Percentiles rank a stretch among this genome's conserved stretches.
phyloP scores from a whole-genome alignment of 257 asterid genomes.

The Nemophila menziesii region DNA sequence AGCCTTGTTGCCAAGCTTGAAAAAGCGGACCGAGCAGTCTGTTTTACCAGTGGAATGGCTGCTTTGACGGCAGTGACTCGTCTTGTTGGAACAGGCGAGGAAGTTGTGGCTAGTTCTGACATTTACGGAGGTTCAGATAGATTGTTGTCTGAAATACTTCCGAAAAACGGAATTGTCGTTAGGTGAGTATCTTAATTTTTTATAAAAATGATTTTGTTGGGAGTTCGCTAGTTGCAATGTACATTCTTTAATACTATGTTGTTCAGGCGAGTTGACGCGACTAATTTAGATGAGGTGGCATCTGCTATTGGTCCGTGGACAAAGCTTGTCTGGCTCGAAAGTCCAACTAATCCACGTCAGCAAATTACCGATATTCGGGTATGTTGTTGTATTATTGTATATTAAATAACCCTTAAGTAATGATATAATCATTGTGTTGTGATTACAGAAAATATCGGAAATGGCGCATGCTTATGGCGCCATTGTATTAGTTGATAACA shows the following conservation, averaged over 20 bases:
- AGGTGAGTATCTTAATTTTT: constrained; percentile 45
- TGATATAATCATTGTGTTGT: neutral
- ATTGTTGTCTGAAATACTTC: constrained; percentile 62
- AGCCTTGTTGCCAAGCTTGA: constrained; percentile 91
- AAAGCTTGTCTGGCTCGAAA: constrained; percentile 95
- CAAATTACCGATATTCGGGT: constrained; percentile 84
- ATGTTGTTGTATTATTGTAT: constrained; percentile 8
- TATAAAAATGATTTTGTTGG: neutral
- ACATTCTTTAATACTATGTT: constrained; percentile 7
- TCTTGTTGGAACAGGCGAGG: constrained; percentile 72
- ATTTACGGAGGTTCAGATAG: constrained; percentile 98
- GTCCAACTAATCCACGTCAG: constrained; percentile 96
- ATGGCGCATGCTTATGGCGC: constrained; percentile 81
- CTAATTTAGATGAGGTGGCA: constrained; percentile 62
- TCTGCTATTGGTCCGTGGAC: constrained; percentile 57
- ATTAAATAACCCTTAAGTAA: too few species aligned
- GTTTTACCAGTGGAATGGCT: constrained; percentile 99
- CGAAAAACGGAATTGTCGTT: constrained; percentile 69
- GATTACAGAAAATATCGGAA: constrained; percentile 60
- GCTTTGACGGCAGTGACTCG: constrained; percentile 86
- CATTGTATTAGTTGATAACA: constrained; percentile 83
- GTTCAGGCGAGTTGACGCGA: constrained; percentile 75
- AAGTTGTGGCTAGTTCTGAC: constrained; percentile 88
- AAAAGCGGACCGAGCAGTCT: constrained; percentile 75
- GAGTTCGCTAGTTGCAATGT: constrained; percentile 2